A percentile compares a stretch with the other conserved stretches of the same genome.
These are phyloP conservation scores for Berberis vulgaris DNA, from an alignment of 164 flowering plant species.

Conservation along the genomic window DNA sequence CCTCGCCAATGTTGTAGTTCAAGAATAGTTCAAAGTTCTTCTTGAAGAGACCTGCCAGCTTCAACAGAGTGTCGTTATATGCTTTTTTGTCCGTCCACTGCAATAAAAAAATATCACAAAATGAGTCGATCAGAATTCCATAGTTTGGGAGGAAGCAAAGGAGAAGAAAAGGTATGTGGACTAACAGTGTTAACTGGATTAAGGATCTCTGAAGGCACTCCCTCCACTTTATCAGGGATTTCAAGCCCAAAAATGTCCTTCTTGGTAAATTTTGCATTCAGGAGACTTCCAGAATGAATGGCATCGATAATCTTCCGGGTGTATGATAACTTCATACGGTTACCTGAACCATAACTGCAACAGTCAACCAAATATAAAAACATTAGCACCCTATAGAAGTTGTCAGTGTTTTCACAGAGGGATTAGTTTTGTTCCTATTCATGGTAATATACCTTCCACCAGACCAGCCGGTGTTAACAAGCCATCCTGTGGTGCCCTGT, in stretches of 20 bases:
- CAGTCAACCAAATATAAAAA: background rate
- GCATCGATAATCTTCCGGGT: conserved; percentile 92
- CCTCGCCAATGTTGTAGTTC: conserved; percentile 72
- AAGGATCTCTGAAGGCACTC: conserved; percentile 88
- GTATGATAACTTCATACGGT: conserved; percentile 69
- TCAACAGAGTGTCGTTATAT: conserved; percentile 59
- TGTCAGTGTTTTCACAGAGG: background rate
- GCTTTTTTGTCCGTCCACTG: conserved; percentile 89
- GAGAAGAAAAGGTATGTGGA: background rate
- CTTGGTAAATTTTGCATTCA: conserved; percentile 54
- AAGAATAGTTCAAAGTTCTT: conserved; percentile 73
- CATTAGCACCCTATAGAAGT: background rate
- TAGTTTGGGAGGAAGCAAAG: background rate
- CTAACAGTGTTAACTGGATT: conserved; percentile 82
- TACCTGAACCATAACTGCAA: conserved; percentile 81
- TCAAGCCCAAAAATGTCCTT: conserved; percentile 85
- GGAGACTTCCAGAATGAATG: conserved; percentile 81
- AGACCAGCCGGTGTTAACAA: conserved; percentile 99
- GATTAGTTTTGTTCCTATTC: background rate
- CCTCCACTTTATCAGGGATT: conserved; percentile 75
- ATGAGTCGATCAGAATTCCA: background rate
- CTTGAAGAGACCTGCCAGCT: conserved; percentile 85
- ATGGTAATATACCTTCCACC: conserved; percentile 71
- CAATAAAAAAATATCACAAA: conserved; percentile 7
- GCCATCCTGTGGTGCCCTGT: conserved; percentile 99